phyloP scores from a whole-genome alignment of 1,139 yeast species.

The Diutina mesorugosa region DNA sequence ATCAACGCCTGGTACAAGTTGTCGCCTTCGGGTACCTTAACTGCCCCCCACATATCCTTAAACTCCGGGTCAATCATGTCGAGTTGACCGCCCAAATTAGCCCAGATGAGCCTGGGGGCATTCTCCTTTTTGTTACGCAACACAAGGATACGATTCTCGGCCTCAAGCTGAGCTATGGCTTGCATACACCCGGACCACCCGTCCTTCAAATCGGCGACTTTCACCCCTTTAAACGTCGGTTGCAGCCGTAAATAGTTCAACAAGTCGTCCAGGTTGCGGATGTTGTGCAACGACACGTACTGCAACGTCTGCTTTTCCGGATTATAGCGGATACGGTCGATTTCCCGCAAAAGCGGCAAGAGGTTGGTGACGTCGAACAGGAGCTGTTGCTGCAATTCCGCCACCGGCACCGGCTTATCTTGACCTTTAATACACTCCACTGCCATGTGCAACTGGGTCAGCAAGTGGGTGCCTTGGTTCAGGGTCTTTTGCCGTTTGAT shows the following conservation, averaged over 20 bases:
- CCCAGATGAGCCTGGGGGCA: slow-evolving; percentile 85
- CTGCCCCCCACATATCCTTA: slow-evolving; percentile 64
- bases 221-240: slow-evolving; percentile 76
- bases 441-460: slow-evolving; percentile 75
- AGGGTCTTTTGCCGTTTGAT: slow-evolving; percentile 24
- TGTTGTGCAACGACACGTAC: slow-evolving; percentile 81
- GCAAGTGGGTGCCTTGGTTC: slow-evolving; percentile 46
- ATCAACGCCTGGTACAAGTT: slow-evolving; percentile 68
- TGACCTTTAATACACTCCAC: slow-evolving; percentile 69
- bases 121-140: slow-evolving; percentile 86
- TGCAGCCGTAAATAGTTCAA: slow-evolving; percentile 65
- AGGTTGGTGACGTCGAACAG: slow-evolving; percentile 31
- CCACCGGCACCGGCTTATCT: slow-evolving; percentile 56
- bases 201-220: slow-evolving; percentile 83
- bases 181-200: slow-evolving; percentile 94
- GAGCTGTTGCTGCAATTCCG: slow-evolving; percentile 48
- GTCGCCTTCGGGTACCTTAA: slow-evolving; percentile 70
- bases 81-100: slow-evolving; percentile 65
- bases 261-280: slow-evolving; percentile 68
- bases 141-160: slow-evolving; percentile 65
- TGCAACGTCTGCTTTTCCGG: slow-evolving; percentile 53
- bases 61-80: slow-evolving; percentile 77
- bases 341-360: slow-evolving; percentile 57
- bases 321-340: slow-evolving; percentile 63
- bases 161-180: slow-evolving; percentile 67